These are phyloP conservation scores for Acephala macrosclerotiorum DNA, from an alignment of 2,329 filamentous ascomycete species.

Conservation along the genomic window DNA sequence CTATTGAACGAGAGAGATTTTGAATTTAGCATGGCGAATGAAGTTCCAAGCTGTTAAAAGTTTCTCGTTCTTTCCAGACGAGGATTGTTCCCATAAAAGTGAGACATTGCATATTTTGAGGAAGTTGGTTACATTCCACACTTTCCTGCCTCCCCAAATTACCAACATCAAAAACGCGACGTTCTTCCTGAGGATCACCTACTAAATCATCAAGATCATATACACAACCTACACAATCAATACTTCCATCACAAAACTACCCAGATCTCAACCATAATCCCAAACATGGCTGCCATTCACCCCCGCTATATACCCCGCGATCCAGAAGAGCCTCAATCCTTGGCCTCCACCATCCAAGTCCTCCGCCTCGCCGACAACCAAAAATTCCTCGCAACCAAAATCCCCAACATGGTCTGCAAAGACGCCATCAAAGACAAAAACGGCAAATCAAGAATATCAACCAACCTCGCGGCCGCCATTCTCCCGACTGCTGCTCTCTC, in stretches of 20 bases:
- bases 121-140: not conserved
- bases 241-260: not conserved
- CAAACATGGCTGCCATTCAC: not conserved
- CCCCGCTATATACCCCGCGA: conserved; percentile 32
- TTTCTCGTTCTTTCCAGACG: not conserved
- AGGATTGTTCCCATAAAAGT: not conserved
- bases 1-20: conserved; percentile 31
- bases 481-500: conserved; percentile 34
- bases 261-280: not conserved
- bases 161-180: not conserved
- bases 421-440: conserved; percentile 16
- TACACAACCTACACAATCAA: not conserved
- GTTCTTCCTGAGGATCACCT: not conserved
- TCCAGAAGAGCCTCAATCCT: conserved; percentile 23
- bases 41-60: not conserved
- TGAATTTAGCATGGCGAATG: not conserved
- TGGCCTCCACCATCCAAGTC: conserved; percentile 34
- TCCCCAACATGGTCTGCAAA: conserved; percentile 27
- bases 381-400: conserved; percentile 34
- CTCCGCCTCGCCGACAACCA: conserved; percentile 36
- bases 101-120: conserved; percentile 11
- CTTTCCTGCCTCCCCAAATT: not conserved
- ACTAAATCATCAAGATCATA: not conserved
- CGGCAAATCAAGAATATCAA: conserved; percentile 18
- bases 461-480: conserved; percentile 32